Base-by-base conservation (phyloP, 192 early-diverging fungal species). In the Radiomyces spectabilis region DNA sequence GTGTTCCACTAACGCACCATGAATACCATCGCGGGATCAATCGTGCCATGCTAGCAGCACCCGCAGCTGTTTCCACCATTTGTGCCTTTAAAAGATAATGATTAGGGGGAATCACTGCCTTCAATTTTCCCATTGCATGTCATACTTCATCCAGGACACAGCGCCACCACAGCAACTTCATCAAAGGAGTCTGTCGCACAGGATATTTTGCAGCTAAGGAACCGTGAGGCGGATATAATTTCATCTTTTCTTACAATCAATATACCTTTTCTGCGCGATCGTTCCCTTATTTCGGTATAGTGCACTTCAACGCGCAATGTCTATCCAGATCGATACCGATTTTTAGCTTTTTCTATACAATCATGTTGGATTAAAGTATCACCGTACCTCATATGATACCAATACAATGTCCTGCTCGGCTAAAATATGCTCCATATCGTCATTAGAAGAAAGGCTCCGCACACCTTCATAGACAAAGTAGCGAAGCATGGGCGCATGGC, bases 1-100 rank as follows among this genome's bases (percentile, higher is more conserved):
- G 80, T 18, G 81, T 85, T 1, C 84, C 85, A 13, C 81, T 84
- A 18, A 86, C 77, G 21, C 74, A 75, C 85, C 83, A 87, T 2
- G 79, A 51, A 65, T 80, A 66, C 12, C 72, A 55, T 2, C 80
- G 59, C 1, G 85, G 79, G 16, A 85, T 71, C 40, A 72, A 15
- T 10, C 65, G 48, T 4, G 81, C 77, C 81, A 86, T 82, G 27
- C 76, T 66, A 7, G 71, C 63, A 5, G 74, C 72, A 6, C 65
- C 50, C 2, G 72, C 68, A 5, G 72, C 38, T 8, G 53, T 63
- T 35, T 85, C 81, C 9, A 87, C 78, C 75, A 78, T 75, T 46
- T 87, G 85, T 16, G 85, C 83, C 70, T 72, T 9, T 37, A 5
- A 53, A 27, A 31, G 32, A 39, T 27, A 37, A 9, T 30, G 7